Evolutionary conservation across 2,329 filamentous ascomycete species (phyloP).

Genomic region (Neodidymelliopsis sp.): DNA sequence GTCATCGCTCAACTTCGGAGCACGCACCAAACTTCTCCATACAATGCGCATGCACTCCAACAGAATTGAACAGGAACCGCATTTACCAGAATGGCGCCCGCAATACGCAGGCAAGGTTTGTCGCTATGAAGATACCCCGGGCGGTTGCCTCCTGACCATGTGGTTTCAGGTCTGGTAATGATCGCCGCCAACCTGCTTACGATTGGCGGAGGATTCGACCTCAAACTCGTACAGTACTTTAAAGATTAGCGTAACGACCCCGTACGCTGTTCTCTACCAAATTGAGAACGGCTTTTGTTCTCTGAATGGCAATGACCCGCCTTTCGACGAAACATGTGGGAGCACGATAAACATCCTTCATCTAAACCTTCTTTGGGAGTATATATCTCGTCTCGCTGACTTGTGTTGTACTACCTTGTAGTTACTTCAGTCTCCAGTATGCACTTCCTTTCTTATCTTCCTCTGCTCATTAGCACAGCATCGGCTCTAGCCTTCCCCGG

Average conservation of each 20-base stretch:
- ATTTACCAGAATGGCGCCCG: background rate
- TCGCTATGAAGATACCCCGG: slow-evolving; percentile 6
- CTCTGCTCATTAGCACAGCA: slow-evolving; percentile 26
- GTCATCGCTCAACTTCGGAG: too few relatives aligned
- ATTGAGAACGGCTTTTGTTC: background rate
- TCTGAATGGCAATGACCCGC: background rate
- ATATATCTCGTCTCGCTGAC: background rate
- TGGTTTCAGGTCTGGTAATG: slow-evolving; percentile 11
- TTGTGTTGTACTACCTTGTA: too few relatives aligned
- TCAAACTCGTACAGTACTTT: slow-evolving; percentile 2
- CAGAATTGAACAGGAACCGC: background rate
- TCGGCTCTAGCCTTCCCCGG: slow-evolving; percentile 56
- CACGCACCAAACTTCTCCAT: too few relatives aligned
- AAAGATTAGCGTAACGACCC: slow-evolving; percentile 7
- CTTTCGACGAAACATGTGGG: slow-evolving; percentile 1
- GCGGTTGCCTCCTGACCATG: background rate
- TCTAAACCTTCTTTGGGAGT: background rate
- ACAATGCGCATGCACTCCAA: too few relatives aligned
- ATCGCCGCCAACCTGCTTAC: slow-evolving; percentile 1
- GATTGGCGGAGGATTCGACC: slow-evolving; percentile 15
- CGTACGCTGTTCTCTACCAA: background rate
- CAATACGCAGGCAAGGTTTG: background rate
- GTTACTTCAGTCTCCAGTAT: slow-evolving; percentile 12
- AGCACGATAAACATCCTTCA: background rate
- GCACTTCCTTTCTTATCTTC: slow-evolving; percentile 23